Evolutionary conservation across 345 rosid genomes (phyloP).

Genomic region (Turritis glabra): DNA sequence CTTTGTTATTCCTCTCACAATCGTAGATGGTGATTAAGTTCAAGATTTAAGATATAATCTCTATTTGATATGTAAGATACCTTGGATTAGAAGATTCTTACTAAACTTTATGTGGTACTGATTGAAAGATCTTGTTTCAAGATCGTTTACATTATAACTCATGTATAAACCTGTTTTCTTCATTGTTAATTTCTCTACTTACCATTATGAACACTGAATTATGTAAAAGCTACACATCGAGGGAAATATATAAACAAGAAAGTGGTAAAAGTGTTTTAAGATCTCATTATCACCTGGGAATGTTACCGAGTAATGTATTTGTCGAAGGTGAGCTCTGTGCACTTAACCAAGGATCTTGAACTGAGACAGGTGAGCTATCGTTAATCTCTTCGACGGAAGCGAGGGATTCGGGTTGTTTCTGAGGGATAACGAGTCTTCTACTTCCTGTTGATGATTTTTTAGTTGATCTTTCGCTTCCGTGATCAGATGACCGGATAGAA

Average conservation of each 20-base stretch:
- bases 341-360: conserved; percentile 81
- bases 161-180: neutral
- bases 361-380: conserved; percentile 67
- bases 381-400: conserved; percentile 46
- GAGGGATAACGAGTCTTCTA: conserved; percentile 41
- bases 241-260: conserved; percentile 27
- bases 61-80: too few species aligned
- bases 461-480: conserved; percentile 35
- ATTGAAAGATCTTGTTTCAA: conserved; percentile 33
- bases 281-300: conserved; percentile 43
- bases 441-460: conserved; percentile 46
- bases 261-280: neutral
- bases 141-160: conserved; percentile 11
- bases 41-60: too few species aligned
- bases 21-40: too few species aligned
- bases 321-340: conserved; percentile 86
- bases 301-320: conserved; percentile 64
- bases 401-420: conserved; percentile 42
- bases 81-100: neutral
- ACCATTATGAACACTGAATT: conserved; percentile 19
- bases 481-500: conserved; percentile 56
- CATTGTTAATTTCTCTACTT: conserved; percentile 21
- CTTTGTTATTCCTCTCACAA: too few species aligned
- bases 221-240: conserved; percentile 19
- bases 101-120: conserved; percentile 2